These are phyloP conservation scores for Fusarium fujikuroi DNA, from an alignment of 2,329 filamentous ascomycete species.

Conservation along the genomic window DNA sequence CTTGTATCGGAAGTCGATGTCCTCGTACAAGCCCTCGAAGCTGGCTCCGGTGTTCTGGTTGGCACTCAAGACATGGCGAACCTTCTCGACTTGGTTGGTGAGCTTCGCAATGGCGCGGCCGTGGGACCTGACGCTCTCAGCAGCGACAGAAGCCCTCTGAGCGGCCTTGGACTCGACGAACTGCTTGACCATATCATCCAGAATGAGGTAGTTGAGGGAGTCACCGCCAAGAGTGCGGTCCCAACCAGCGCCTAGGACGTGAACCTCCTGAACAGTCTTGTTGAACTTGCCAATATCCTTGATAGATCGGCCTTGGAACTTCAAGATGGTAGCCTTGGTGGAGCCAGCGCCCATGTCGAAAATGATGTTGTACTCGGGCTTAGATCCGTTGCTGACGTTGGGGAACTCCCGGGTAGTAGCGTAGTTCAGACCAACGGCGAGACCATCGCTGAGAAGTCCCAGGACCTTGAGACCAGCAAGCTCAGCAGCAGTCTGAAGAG, in stretches of 20 bases:
- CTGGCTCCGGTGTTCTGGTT: constrained; percentile 83
- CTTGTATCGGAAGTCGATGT: constrained; percentile 94
- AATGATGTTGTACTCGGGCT: constrained; percentile 90
- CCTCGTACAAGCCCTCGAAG: constrained; percentile 91
- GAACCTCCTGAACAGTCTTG: constrained; percentile 97
- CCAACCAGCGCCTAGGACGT: constrained; percentile 87
- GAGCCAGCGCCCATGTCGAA: constrained; percentile 99
- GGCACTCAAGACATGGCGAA: constrained; percentile 91
- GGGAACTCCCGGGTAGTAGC: constrained; percentile 92
- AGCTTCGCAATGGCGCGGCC: constrained; percentile 89
- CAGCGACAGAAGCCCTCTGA: constrained; percentile 71
- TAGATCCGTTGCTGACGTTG: constrained; percentile 80
- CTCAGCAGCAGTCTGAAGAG: constrained; percentile 84
- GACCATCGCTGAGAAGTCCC: constrained; percentile 85
- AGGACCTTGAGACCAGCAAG: constrained; percentile 89
- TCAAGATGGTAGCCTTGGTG: constrained; percentile 87
- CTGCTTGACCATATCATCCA: constrained; percentile 86
- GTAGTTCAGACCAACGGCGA: constrained; percentile 95
- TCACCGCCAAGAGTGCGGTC: constrained; percentile 92
- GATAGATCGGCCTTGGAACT: constrained; percentile 87
- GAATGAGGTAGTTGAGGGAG: constrained; percentile 84
- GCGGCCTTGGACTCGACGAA: constrained; percentile 77
- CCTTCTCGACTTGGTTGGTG: constrained; percentile 89
- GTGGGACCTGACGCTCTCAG: constrained; percentile 74
- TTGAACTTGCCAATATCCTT: constrained; percentile 95